These are phyloP conservation scores for Laguncularia racemosa DNA, from an alignment of 345 rosid genomes.

Conservation along the genomic window DNA sequence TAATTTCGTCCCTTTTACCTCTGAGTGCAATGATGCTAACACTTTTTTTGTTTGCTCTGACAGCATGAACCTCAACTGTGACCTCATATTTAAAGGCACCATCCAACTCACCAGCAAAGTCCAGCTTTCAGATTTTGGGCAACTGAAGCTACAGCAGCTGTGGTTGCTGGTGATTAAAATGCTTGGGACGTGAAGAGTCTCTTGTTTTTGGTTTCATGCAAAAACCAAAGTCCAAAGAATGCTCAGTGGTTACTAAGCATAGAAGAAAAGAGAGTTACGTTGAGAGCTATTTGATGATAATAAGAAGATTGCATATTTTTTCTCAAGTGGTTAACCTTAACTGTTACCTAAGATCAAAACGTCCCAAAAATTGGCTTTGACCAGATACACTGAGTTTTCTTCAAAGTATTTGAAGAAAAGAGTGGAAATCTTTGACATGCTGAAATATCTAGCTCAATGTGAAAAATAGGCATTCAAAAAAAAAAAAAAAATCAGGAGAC, in stretches of 20 bases:
- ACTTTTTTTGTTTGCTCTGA: conserved; percentile 65
- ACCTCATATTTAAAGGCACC: conserved; percentile 39
- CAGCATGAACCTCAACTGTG: conserved; percentile 33
- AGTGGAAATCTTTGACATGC: no score
- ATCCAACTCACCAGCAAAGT: conserved; percentile 27
- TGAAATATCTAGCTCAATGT: no score
- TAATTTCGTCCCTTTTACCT: conserved; percentile 58
- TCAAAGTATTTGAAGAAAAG: no score
- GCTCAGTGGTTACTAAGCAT: conserved; percentile 3
- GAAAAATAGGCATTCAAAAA: no score
- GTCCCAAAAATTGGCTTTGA: no score
- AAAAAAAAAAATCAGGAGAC: no score
- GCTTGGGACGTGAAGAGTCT: conserved; percentile 57
- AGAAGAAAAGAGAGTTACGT: neutral
- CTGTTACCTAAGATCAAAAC: no score
- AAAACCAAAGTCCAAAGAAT: conserved; percentile 43
- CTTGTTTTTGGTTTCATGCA: conserved; percentile 71
- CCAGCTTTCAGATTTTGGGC: conserved; percentile 83
- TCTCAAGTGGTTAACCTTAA: no score
- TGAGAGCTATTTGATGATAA: neutral
- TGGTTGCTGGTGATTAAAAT: conserved; percentile 91
- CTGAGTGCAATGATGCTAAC: conserved; percentile 48
- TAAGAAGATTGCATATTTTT: no score
- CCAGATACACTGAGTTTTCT: no score
- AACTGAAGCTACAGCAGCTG: conserved; percentile 97